Evolutionary conservation across 345 rosid species (phyloP), one percentile per base, ranked within the genome.

Genomic region (Clarkia xantiana): DNA sequence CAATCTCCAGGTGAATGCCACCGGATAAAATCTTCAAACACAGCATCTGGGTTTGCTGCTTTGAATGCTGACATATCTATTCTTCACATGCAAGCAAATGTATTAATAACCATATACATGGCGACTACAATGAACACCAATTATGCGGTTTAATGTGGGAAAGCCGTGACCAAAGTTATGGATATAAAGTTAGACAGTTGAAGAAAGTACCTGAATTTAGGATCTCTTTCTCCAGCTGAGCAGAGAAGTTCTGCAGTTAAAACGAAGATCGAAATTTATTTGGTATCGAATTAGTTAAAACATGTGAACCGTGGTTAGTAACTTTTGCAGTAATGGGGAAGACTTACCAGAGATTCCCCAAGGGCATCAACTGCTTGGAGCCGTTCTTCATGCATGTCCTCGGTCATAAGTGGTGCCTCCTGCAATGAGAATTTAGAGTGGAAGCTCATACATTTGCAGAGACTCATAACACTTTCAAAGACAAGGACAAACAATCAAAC

Each of bases 1-100:
- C 99, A 91, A 67, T 87, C 96, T 60, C 96, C 88, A 44, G 96
- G 99, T 45, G 96, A 91, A 70, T 91, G 95, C 99, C 99, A 91
- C 62, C 95, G 77, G 55, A 91, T 87, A 58, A 91, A 91, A 73
- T 91, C 96, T 72, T 91, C 96, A 60, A 91, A 91, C 19, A 84
- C 67, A 43, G 94, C 94, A 63, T 76, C 81, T 48, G 95, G 94
- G 67, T 91, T 91, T 63, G 96, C 96, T 44, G 99, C 99, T 84
- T 91, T 84, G 72, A 91, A 91, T 62, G 95, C 96, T 39, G 96
- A 84, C 96, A 87, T 91, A 67, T 91, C 99, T 87, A 61, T 50
- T 65, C 60, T n/a, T n/a, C n/a, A n/a, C 53, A 65, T 49, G 53
- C 45, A 49, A 36, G 22, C 15, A 12, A 36, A 14, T 14, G 60